Evolutionary conservation across 139 green algal genomes (phyloP).

Genomic region (Penium margaritaceum): DNA sequence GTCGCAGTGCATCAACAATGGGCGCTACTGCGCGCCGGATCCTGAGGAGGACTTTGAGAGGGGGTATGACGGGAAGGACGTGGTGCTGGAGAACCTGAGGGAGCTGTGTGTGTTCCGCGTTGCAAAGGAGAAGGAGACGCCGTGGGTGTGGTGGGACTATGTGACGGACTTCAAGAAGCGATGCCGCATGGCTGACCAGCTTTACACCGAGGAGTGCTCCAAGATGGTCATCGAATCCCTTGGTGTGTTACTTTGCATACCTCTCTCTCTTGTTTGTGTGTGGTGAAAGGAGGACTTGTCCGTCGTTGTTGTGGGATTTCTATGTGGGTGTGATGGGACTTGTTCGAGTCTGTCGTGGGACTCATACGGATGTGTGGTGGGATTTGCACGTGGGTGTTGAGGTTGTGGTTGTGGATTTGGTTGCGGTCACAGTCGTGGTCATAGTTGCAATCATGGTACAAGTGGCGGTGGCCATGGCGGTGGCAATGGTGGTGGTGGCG

Average conservation of each 20-base stretch:
- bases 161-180: conserved; percentile 56
- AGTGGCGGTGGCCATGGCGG: too few relatives aligned
- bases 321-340: too few relatives aligned
- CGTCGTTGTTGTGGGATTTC: too few relatives aligned
- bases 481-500: too few relatives aligned
- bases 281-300: too few relatives aligned
- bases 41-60: conserved; percentile 44
- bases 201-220: conserved; percentile 68
- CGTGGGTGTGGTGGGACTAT: conserved; percentile 84
- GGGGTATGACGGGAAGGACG: conserved; percentile 51
- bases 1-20: conserved; percentile 69
- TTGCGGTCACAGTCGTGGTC: too few relatives aligned
- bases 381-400: too few relatives aligned
- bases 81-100: conserved; percentile 75
- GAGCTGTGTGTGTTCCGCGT: conserved; percentile 75
- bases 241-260: conserved; percentile 7
- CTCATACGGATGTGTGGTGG: too few relatives aligned
- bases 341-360: too few relatives aligned
- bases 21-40: conserved; percentile 75
- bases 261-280: too few relatives aligned
- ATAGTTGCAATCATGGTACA: too few relatives aligned
- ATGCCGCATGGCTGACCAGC: conserved; percentile 59
- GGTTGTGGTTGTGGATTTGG: too few relatives aligned
- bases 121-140: conserved; percentile 46
- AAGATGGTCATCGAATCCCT: conserved; percentile 52